phyloP scores from a whole-genome alignment of 805 yeast species.

The Nadsonia fulvescens region DNA sequence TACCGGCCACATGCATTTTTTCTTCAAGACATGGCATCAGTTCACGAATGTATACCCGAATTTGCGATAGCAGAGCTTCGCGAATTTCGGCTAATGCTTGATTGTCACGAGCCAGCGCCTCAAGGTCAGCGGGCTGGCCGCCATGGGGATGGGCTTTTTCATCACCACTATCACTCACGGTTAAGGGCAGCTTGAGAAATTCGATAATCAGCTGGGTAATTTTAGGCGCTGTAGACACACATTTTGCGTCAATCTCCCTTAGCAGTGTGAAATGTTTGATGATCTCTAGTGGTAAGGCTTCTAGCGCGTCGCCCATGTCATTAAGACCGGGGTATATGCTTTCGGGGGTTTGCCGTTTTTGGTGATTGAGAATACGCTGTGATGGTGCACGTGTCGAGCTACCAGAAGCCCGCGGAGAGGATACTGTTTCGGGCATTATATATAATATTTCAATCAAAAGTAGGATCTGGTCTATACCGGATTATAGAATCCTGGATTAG shows the following conservation, averaged over 20 bases:
- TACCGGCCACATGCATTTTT: slow-evolving; percentile 91
- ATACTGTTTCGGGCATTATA: too few species aligned
- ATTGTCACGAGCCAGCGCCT: slow-evolving; percentile 3
- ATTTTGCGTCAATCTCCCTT: slow-evolving; percentile 90
- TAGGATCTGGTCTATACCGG: too few species aligned
- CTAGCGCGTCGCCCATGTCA: slow-evolving; percentile 79
- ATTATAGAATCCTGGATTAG: too few species aligned
- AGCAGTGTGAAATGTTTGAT: slow-evolving; percentile 71
- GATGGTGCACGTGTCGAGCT: too few species aligned
- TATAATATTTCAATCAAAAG: too few species aligned
- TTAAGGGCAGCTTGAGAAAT: slow-evolving; percentile 23
- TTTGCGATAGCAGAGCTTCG: slow-evolving; percentile 17
- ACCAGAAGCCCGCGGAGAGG: too few species aligned
- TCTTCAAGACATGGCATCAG: slow-evolving; percentile 87
- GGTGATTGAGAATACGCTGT: too few species aligned
- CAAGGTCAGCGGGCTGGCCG: slow-evolving; percentile 1
- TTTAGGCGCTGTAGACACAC: slow-evolving; percentile 55
- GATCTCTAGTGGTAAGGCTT: slow-evolving; percentile 72
- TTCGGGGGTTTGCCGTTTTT: too few species aligned
- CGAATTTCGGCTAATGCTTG: slow-evolving; percentile 12
- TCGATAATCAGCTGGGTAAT: slow-evolving; percentile 35
- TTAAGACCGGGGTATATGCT: slow-evolving; percentile 75
- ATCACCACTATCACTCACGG: slow-evolving; percentile 3
- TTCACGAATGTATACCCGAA: slow-evolving; percentile 33
- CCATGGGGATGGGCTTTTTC: too few species aligned